These are phyloP conservation scores for Aquilaria yunnanensis DNA, from an alignment of 345 rosid genomes.

Conservation along the genomic window DNA sequence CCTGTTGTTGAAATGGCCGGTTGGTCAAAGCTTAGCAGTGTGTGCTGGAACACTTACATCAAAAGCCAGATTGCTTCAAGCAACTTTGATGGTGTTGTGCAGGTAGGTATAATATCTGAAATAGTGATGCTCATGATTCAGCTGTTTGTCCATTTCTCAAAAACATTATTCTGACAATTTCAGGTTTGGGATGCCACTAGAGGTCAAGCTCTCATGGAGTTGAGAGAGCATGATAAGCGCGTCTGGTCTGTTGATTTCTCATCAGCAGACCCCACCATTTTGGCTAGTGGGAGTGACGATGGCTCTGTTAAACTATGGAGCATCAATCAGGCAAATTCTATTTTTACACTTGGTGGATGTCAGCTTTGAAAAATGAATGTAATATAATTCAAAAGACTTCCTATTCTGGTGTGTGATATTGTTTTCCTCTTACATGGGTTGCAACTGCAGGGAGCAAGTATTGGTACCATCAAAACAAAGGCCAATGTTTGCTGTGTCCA, in stretches of 20 bases:
- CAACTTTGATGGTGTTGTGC: constrained; percentile 94
- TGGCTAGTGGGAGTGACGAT: constrained; percentile 98
- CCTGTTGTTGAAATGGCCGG: constrained; percentile 90
- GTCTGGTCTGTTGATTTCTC: constrained; percentile 95
- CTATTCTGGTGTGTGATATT: constrained; percentile 36
- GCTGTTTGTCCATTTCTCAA: background rate
- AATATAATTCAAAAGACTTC: constrained; percentile 30
- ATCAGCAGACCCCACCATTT: constrained; percentile 80
- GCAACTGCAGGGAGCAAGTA: constrained; percentile 73
- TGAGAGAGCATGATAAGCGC: constrained; percentile 89
- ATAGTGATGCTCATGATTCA: background rate
- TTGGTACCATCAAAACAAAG: constrained; percentile 81
- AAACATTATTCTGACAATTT: constrained; percentile 15
- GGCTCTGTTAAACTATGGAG: constrained; percentile 97
- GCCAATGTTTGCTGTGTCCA: constrained; percentile 95
- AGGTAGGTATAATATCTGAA: constrained; percentile 37
- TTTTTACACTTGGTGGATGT: constrained; percentile 76
- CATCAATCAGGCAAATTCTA: constrained; percentile 99
- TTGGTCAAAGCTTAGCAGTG: constrained; percentile 76
- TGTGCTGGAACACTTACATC: constrained; percentile 91
- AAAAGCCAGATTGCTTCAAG: constrained; percentile 96
- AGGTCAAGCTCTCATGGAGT: constrained; percentile 67
- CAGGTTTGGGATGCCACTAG: constrained; percentile 96
- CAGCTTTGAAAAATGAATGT: constrained; percentile 78
- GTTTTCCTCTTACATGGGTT: constrained; percentile 35